phyloP scores from a whole-genome alignment of 129 eudicot genomes.

The Tagetes patula region DNA sequence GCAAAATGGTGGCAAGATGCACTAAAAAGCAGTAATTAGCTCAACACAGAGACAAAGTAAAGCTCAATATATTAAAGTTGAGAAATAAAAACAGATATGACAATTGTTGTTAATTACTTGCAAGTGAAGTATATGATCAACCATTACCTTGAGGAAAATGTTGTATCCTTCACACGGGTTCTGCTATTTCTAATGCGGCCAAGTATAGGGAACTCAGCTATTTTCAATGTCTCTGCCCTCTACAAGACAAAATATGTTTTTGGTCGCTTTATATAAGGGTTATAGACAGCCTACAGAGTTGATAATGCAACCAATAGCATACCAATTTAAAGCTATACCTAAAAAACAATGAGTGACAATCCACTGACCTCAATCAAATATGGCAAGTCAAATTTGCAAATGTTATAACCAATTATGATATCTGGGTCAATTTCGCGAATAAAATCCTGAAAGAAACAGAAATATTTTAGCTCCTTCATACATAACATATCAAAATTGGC shows the following conservation, averaged over 20 bases:
- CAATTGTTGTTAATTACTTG: neutral
- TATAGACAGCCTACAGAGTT: neutral
- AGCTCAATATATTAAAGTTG: neutral
- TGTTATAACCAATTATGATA: conserved; percentile 94
- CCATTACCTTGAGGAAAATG: conserved; percentile 83
- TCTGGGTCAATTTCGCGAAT: conserved; percentile 94
- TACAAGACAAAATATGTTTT: conserved; percentile 30
- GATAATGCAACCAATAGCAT: conserved; percentile 1
- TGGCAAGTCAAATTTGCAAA: conserved; percentile 96
- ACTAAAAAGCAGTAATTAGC: neutral
- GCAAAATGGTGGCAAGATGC: conserved; percentile 11
- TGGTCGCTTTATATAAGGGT: conserved; percentile 7
- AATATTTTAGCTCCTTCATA: conserved; percentile 5
- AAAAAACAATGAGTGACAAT: neutral
- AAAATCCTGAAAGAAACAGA: conserved; percentile 67
- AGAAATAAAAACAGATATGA: conserved; percentile 4
- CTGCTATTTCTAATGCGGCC: conserved; percentile 94
- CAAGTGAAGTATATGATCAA: conserved; percentile 13
- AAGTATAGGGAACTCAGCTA: conserved; percentile 84
- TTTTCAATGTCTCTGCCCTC: conserved; percentile 85
- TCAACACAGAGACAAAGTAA: conserved; percentile 13
- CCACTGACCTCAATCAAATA: conserved; percentile 83
- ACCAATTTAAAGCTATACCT: neutral
- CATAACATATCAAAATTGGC: neutral
- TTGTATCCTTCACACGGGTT: conserved; percentile 80